phyloP scores from a whole-genome alignment of 2,329 filamentous ascomycete species.

The Rutstroemia sydowiana region DNA sequence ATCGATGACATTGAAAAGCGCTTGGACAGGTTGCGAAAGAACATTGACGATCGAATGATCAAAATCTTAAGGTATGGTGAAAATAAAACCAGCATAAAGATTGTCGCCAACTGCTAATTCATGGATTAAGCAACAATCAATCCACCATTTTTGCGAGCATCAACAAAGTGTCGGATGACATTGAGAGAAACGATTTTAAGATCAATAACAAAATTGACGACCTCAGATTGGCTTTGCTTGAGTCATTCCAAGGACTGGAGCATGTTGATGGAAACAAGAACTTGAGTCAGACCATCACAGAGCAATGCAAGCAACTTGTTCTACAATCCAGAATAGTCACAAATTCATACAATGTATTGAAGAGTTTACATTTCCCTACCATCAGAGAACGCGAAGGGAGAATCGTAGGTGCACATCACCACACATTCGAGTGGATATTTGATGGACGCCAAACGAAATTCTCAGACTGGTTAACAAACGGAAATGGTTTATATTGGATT shows the following conservation, averaged over 20 bases:
- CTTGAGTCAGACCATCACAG: neutral
- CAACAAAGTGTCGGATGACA: neutral
- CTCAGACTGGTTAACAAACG: slow-evolving; percentile 10
- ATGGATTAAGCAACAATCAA: neutral
- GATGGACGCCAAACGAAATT: neutral
- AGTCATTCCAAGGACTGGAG: neutral
- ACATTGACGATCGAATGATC: neutral
- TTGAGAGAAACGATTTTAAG: neutral
- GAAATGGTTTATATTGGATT: slow-evolving; percentile 15
- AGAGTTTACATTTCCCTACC: neutral
- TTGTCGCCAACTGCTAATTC: neutral
- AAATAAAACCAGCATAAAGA: neutral
- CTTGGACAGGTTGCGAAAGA: neutral
- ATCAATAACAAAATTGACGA: neutral
- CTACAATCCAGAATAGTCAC: neutral
- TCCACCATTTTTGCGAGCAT: neutral
- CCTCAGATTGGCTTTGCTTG: neutral
- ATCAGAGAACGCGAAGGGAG: neutral
- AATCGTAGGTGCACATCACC: neutral
- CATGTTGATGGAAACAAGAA: neutral
- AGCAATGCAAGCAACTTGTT: neutral
- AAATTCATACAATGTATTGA: neutral
- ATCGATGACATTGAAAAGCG: neutral
- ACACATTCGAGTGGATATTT: neutral
- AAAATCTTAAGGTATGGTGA: neutral